Conservation (phyloP, 345 rosid genomes). For the Angophora floribunda region DNA sequence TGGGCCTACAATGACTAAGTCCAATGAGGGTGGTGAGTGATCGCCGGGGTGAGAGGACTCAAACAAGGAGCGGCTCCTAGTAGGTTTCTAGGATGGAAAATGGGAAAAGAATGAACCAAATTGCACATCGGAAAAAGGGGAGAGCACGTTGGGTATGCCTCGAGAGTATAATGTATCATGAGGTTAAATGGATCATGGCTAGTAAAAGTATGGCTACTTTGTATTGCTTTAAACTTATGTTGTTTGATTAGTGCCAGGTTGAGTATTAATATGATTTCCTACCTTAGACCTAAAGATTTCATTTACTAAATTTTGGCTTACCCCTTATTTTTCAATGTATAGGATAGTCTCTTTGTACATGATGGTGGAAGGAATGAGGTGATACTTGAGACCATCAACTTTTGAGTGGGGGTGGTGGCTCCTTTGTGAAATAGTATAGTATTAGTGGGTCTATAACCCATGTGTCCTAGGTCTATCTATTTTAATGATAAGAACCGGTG, state of each 20-base stretch:
- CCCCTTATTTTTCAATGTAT: background rate
- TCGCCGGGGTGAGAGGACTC: accelerated
- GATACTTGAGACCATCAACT: background rate
- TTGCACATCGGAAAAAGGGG: background rate
- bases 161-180: background rate
- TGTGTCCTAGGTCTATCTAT: background rate
- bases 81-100: too few species aligned
- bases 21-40: accelerated
- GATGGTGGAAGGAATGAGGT: background rate
- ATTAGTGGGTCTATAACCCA: background rate
- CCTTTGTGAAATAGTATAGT: background rate
- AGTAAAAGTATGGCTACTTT: background rate
- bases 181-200: background rate
- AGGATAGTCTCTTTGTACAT: too few species aligned
- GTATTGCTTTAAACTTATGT: background rate
- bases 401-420: background rate
- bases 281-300: too few species aligned
- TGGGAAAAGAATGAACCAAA: too few species aligned
- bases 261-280: background rate
- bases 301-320: background rate
- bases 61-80: background rate
- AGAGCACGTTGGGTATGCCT: background rate
- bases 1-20: accelerated
- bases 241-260: background rate
- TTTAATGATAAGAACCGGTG: background rate